Evolutionary conservation across 257 asterid genomes (phyloP).

Genomic region (Misopates orontium): DNA sequence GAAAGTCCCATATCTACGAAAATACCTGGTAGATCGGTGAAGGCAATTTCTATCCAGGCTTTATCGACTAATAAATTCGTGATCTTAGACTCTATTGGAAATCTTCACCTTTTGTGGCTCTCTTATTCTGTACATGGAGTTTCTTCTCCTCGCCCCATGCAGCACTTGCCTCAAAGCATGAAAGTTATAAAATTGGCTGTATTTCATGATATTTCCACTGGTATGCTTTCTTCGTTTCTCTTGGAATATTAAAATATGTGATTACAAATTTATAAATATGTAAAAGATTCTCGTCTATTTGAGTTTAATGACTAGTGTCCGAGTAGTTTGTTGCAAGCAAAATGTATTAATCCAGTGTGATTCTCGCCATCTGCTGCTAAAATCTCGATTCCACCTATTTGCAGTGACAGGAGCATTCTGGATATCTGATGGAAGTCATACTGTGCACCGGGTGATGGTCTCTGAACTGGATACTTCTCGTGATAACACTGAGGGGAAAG

Average conservation of each 20-base stretch:
- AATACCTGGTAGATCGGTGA: slow-evolving; percentile 45
- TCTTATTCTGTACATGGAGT: slow-evolving; percentile 49
- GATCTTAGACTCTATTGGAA: slow-evolving; percentile 74
- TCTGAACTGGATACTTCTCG: slow-evolving; percentile 49
- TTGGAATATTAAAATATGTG: slow-evolving; percentile 9
- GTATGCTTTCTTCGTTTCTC: slow-evolving; percentile 30
- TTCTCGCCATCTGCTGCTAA: slow-evolving; percentile 21
- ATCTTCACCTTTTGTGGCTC: slow-evolving; percentile 55
- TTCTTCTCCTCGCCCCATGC: slow-evolving; percentile 42
- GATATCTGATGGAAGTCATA: slow-evolving; percentile 79
- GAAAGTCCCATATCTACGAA: slow-evolving; percentile 34
- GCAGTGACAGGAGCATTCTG: slow-evolving; percentile 69
- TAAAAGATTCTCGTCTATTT: background rate
- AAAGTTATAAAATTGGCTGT: slow-evolving; percentile 62
- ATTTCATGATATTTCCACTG: slow-evolving; percentile 54
- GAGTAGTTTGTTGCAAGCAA: background rate
- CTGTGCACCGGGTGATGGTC: slow-evolving; percentile 55
- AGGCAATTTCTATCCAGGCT: slow-evolving; percentile 64
- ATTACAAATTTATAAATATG: background rate
- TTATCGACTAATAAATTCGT: slow-evolving; percentile 54
- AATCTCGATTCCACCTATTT: slow-evolving; percentile 25
- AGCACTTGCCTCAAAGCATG: slow-evolving; percentile 52
- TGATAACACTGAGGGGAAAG: slow-evolving; percentile 42
- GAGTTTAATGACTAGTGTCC: background rate
- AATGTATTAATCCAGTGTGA: background rate